Evolutionary conservation across 1,139 yeast genomes (phyloP).

Genomic region (Zygotorulaspora mrakii): DNA sequence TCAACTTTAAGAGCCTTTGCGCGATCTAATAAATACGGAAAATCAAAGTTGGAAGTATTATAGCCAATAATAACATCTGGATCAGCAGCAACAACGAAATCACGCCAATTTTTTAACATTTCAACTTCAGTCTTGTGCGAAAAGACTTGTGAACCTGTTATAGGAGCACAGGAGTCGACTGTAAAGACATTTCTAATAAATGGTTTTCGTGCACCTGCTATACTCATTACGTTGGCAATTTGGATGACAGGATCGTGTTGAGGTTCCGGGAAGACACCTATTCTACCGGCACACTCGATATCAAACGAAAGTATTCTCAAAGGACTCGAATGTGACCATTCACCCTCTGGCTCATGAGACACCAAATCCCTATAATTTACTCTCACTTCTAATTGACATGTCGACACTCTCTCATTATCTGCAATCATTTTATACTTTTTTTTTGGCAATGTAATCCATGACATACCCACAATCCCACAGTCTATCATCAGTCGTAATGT

Average conservation of each 20-base stretch:
- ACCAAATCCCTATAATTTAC: slow-evolving; percentile 65
- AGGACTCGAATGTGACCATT: slow-evolving; percentile 92
- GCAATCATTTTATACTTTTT: slow-evolving; percentile 56
- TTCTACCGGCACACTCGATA: slow-evolving; percentile 97
- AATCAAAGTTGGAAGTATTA: slow-evolving; percentile 89
- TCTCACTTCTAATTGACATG: slow-evolving; percentile 80
- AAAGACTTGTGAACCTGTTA: slow-evolving; percentile 87
- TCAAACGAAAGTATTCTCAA: slow-evolving; percentile 90
- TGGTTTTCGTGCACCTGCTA: slow-evolving; percentile 71
- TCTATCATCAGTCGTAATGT: slow-evolving; percentile 87
- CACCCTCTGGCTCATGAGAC: slow-evolving; percentile 87
- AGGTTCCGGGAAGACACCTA: slow-evolving; percentile 95
- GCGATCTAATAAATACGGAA: slow-evolving; percentile 87
- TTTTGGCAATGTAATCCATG: slow-evolving; percentile 89
- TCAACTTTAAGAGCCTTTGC: slow-evolving; percentile 67
- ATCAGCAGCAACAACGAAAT: slow-evolving; percentile 76
- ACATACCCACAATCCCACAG: slow-evolving; percentile 90
- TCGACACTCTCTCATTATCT: slow-evolving; percentile 47
- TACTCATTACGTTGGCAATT: slow-evolving; percentile 89
- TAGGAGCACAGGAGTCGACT: slow-evolving; percentile 84
- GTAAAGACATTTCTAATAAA: slow-evolving; percentile 94
- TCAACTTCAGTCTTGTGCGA: slow-evolving; percentile 73
- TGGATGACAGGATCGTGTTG: slow-evolving; percentile 92
- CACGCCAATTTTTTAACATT: slow-evolving; percentile 81
- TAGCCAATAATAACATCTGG: slow-evolving; percentile 98